These are phyloP conservation scores for Physaria fendleri DNA, from an alignment of 345 rosid genomes.

Conservation along the genomic window DNA sequence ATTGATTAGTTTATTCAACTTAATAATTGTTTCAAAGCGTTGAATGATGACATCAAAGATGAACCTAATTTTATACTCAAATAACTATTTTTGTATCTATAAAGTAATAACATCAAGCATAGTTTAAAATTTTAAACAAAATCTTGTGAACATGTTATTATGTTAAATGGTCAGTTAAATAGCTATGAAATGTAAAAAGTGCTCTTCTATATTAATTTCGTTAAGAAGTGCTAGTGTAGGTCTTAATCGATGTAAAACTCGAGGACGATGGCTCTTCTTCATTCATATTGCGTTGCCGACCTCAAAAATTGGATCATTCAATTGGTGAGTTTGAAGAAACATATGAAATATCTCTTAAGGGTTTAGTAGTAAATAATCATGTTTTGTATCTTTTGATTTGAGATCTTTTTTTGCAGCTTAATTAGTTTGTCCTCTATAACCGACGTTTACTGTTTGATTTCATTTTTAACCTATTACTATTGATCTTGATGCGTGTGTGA, in stretches of 20 bases:
- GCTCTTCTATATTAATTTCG: neutral
- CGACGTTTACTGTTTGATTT: slow-evolving; percentile 11
- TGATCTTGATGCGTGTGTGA: neutral
- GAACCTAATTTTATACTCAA: neutral
- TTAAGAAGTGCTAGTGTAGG: neutral
- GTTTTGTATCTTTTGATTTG: neutral
- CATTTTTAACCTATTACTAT: neutral
- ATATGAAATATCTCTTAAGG: neutral
- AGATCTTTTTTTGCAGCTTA: slow-evolving; percentile 12
- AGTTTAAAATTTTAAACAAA: neutral
- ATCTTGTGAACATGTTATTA: slow-evolving; percentile 7
- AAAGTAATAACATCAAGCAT: neutral
- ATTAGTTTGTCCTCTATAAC: slow-evolving; percentile 4
- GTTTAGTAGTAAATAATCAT: neutral
- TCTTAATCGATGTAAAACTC: slow-evolving; percentile 5
- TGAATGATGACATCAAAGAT: neutral
- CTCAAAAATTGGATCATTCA: slow-evolving; percentile 1
- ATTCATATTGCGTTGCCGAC: slow-evolving; percentile 21
- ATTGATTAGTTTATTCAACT: neutral
- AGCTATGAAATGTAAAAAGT: neutral
- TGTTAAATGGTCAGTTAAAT: neutral
- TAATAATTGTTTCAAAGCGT: neutral
- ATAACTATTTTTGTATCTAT: neutral
- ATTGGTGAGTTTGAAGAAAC: neutral
- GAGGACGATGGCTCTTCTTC: slow-evolving; percentile 18